A percentile compares a stretch with the other conserved stretches of the same genome.
phyloP scores from a whole-genome alignment of 2,329 filamentous ascomycete genomes.

The Zasmidium citrigriseum region DNA sequence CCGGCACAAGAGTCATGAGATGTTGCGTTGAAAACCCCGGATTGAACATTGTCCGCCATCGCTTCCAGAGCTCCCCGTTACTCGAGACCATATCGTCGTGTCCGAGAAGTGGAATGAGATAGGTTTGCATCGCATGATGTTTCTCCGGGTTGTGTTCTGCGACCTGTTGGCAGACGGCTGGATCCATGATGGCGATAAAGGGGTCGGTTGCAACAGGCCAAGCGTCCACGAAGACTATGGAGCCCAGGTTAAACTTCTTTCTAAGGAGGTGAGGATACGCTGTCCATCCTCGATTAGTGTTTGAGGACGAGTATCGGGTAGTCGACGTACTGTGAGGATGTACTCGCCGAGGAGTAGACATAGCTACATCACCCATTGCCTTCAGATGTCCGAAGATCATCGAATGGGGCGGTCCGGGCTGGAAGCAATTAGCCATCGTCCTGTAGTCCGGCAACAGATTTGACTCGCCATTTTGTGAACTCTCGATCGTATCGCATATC shows the following conservation, averaged over 20 bases:
- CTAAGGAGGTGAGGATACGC: conserved; percentile 14
- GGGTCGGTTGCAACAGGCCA: conserved; percentile 23
- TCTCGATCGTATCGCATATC: conserved; percentile 7
- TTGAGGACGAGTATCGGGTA: too few relatives aligned
- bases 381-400: conserved; percentile 14
- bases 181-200: conserved; percentile 23
- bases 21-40: conserved; percentile 42
- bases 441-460: neutral
- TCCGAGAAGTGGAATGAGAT: conserved; percentile 21
- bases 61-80: conserved; percentile 44
- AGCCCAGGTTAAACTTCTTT: conserved; percentile 23
- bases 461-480: conserved; percentile 6
- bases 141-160: conserved; percentile 19
- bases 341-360: conserved; percentile 2
- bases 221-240: conserved; percentile 24
- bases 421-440: neutral
- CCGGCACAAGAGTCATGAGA: conserved; percentile 41
- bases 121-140: conserved; percentile 9
- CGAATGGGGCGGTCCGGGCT: conserved; percentile 11
- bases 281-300: neutral
- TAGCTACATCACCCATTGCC: conserved; percentile 6
- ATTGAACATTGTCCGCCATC: conserved; percentile 46
- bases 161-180: conserved; percentile 22
- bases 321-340: conserved; percentile 16
- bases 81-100: conserved; percentile 33